These are phyloP conservation scores for Agaricus subrufescens DNA, from an alignment of 768 basidiomycete genomes.

Conservation along the genomic window DNA sequence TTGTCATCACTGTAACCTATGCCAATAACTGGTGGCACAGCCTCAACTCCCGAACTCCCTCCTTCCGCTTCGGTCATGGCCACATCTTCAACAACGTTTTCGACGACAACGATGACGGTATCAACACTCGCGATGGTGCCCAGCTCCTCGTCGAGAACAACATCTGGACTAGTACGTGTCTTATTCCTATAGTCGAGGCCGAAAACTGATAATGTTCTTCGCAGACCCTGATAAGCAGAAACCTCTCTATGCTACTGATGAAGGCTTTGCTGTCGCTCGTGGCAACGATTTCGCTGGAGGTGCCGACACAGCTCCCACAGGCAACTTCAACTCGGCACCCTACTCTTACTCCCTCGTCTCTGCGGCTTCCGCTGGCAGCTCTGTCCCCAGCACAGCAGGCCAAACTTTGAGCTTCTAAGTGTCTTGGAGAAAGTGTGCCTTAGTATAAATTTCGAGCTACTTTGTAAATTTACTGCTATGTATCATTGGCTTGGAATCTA, in stretches of 20 bases:
- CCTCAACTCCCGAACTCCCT: slow-evolving; percentile 41
- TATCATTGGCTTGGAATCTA: no score
- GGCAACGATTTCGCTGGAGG: slow-evolving; percentile 27
- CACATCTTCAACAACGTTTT: slow-evolving; percentile 44
- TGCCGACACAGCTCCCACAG: slow-evolving; percentile 24
- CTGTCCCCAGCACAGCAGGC: slow-evolving; percentile 22
- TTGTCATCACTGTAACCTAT: slow-evolving; percentile 36
- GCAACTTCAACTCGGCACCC: slow-evolving; percentile 24
- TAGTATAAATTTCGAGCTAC: not conserved
- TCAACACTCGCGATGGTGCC: slow-evolving; percentile 40
- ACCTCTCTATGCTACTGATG: slow-evolving; percentile 36
- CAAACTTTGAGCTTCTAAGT: slow-evolving; percentile 20
- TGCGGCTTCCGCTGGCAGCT: slow-evolving; percentile 16
- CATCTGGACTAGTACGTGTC: slow-evolving; percentile 32
- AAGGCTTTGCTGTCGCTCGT: slow-evolving; percentile 33
- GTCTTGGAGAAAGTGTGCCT: slow-evolving; percentile 11
- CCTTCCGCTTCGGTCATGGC: slow-evolving; percentile 41
- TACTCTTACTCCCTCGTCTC: slow-evolving; percentile 22
- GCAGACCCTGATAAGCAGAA: slow-evolving; percentile 22
- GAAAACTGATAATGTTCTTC: slow-evolving; percentile 5
- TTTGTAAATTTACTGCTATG: no score
- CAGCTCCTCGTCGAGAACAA: slow-evolving; percentile 45
- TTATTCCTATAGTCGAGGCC: not conserved
- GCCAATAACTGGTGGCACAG: slow-evolving; percentile 39
- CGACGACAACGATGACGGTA: slow-evolving; percentile 38